Percentiles rank a stretch among this genome's conserved stretches.
These are phyloP conservation scores for Lotmaria passim DNA, from an alignment of 208 protist species.

Conservation along the genomic window DNA sequence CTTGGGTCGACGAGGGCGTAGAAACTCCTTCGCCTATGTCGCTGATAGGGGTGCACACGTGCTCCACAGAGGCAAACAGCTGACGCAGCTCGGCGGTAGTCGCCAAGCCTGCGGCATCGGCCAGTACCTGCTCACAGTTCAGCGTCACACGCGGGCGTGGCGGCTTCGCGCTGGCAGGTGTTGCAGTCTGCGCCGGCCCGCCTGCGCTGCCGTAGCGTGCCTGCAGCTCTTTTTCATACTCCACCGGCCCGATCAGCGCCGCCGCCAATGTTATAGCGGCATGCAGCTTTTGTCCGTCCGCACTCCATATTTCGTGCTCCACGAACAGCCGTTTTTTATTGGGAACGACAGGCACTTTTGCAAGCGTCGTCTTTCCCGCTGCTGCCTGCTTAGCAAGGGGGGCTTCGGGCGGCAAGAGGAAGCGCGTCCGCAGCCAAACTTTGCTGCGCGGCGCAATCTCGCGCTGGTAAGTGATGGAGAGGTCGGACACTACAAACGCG, in stretches of 20 bases:
- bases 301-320: constrained; percentile 58
- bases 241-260: constrained; percentile 29
- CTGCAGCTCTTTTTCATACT: constrained; percentile 30
- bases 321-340: constrained; percentile 40
- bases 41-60: not conserved
- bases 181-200: not conserved
- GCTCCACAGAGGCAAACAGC: constrained; percentile 22
- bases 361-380: not conserved
- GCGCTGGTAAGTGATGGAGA: constrained; percentile 51
- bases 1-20: not conserved
- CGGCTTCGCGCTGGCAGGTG: not conserved
- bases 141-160: constrained; percentile 12
- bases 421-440: constrained; percentile 30
- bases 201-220: constrained; percentile 26
- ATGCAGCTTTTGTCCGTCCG: constrained; percentile 49
- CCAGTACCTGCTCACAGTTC: constrained; percentile 34
- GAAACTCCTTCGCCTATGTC: not conserved
- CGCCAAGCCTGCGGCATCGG: constrained; percentile 12
- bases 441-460: constrained; percentile 41
- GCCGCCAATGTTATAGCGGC: constrained; percentile 25
- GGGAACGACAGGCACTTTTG: not conserved
- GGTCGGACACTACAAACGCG: constrained; percentile 49
- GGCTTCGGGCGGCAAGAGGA: constrained; percentile 22
- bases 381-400: not conserved
- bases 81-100: constrained; percentile 18